These are phyloP conservation scores for Xylaria flabelliformis DNA, from an alignment of 495 filamentous ascomycete species.

Conservation along the genomic window DNA sequence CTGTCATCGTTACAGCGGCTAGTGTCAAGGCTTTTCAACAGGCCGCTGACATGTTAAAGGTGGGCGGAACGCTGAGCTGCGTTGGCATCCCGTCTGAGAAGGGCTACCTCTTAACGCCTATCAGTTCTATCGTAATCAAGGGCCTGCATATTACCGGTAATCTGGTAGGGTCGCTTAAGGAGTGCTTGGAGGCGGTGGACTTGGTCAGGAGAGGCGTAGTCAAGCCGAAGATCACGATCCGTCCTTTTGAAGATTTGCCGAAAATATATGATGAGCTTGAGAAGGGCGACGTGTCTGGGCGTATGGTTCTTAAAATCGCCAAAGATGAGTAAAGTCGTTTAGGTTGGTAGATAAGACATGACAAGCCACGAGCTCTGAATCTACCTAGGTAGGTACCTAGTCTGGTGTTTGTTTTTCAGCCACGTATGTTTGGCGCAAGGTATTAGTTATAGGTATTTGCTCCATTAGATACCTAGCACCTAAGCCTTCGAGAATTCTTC, in stretches of 20 bases:
- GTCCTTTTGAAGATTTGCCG: slow-evolving; percentile 53
- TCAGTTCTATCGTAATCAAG: slow-evolving; percentile 57
- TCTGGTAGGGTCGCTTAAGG: slow-evolving; percentile 56
- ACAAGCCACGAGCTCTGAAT: no score
- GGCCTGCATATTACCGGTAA: slow-evolving; percentile 55
- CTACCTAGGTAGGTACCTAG: no score
- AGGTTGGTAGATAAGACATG: background rate
- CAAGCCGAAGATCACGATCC: slow-evolving; percentile 53
- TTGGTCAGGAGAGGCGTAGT: slow-evolving; percentile 53
- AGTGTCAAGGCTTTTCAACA: slow-evolving; percentile 54
- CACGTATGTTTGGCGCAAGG: no score
- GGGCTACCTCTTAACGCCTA: slow-evolving; percentile 52
- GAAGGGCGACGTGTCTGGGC: slow-evolving; percentile 52
- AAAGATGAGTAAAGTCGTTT: slow-evolving; percentile 40
- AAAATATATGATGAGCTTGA: slow-evolving; percentile 56
- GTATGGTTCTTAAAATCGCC: slow-evolving; percentile 36
- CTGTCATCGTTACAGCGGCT: slow-evolving; percentile 50
- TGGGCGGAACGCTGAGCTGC: slow-evolving; percentile 57
- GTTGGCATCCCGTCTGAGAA: slow-evolving; percentile 56
- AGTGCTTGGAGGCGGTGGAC: slow-evolving; percentile 60
- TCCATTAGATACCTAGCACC: no score
- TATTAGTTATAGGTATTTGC: no score
- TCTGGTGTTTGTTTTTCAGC: no score
- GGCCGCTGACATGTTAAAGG: slow-evolving; percentile 58
- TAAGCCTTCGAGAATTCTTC: no score